Base-by-base conservation (phyloP, 1,284 basidiomycete genomes). In the Trichosporon ovoides region DNA sequence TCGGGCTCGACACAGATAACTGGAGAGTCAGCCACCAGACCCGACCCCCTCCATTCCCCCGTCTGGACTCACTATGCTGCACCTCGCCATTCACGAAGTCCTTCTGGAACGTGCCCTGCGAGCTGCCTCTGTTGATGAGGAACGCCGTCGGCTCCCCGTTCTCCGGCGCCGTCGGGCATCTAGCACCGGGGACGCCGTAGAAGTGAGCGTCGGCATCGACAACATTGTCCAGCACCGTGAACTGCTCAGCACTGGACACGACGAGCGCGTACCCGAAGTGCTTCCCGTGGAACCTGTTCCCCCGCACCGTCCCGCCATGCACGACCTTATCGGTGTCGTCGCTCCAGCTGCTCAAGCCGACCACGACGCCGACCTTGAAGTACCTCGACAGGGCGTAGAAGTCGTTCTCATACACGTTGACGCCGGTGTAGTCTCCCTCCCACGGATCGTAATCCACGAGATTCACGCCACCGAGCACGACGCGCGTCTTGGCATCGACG, bases 11-110 rank as follows among this genome's bases (percentile, higher is more conserved):
- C 61, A 60, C 77, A 79, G 58, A 79, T 79, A 60, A 78, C 77
- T 77, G n/a, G 55, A 5, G 7, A 11, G 38, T 51, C 13, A 51
- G 52, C n/a, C n/a, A n/a, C n/a, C n/a, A n/a, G n/a, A n/a, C n/a
- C n/a, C n/a, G n/a, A n/a, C n/a, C n/a, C n/a, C n/a, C n/a, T n/a
- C n/a, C n/a, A n/a, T n/a, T n/a, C n/a, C n/a, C n/a, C n/a, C n/a
- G n/a, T n/a, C n/a, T n/a, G n/a, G n/a, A 68, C 77, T 66, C 43
- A 79, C 77, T 74, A 64, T 77, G 74, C 64, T 79, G 76, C n/a
- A 79, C 76, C 62, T 78, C 76, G 54, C 77, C 77, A 59, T 79
- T 79, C 34, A 71, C 68, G 61, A 79, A 77, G 11, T 79, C 75
- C 4, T 66, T 56, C 57, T 79, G 77, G 55, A 74, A 77, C 6